phyloP scores from a whole-genome alignment of 2,329 filamentous ascomycete species.

The Trichoderma aggressivum region DNA sequence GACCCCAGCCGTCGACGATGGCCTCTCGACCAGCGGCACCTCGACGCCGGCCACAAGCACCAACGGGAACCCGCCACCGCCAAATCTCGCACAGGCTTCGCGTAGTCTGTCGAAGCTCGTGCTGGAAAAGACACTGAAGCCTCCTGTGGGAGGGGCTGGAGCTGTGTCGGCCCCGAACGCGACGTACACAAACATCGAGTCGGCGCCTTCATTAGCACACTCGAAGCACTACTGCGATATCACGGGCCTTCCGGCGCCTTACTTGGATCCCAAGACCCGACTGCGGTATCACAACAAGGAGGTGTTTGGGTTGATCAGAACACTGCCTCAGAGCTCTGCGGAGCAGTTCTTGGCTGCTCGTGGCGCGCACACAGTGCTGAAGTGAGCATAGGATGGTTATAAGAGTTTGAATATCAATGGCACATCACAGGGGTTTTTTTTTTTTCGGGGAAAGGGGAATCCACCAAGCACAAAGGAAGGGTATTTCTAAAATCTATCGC shows the following conservation, averaged over 20 bases:
- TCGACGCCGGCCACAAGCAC: conserved; percentile 51
- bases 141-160: conserved; percentile 19
- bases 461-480: not conserved
- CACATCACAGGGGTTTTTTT: not conserved
- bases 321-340: conserved; percentile 73
- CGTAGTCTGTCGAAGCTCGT: conserved; percentile 84
- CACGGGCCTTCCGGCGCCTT: conserved; percentile 86
- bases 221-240: conserved; percentile 93
- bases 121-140: conserved; percentile 71
- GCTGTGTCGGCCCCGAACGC: conserved; percentile 58
- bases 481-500: not conserved
- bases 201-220: conserved; percentile 80
- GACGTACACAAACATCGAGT: conserved; percentile 96
- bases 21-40: conserved; percentile 55
- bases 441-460: not conserved
- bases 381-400: conserved; percentile 51
- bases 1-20: conserved; percentile 56
- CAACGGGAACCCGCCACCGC: conserved; percentile 44
- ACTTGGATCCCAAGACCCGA: conserved; percentile 91
- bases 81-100: conserved; percentile 85
- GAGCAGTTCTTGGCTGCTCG: conserved; percentile 88
- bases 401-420: not conserved
- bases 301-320: conserved; percentile 79
- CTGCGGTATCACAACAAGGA: conserved; percentile 91
- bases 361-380: conserved; percentile 89